Base-by-base conservation (phyloP, 805 yeast species). In the Candida morakotiae region DNA sequence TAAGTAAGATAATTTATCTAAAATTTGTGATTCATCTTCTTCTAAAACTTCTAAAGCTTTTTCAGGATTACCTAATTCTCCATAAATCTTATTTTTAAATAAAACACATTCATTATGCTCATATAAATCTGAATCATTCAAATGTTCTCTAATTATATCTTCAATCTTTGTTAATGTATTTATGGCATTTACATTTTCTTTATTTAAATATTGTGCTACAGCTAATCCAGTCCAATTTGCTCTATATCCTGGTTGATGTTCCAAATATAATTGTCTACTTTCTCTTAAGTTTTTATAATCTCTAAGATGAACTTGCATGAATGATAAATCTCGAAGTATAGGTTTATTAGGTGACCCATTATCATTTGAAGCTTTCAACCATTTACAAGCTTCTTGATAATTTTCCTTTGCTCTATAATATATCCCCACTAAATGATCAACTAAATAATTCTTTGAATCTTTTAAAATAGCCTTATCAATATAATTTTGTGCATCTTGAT, bases 221-320 rank as follows among this genome's bases (percentile, higher is more conserved):
- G 95, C 96, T 35, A 84, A 70, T 0, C 83, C 81, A 1, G 95
- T 84, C 96, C 96, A 89, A 54, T 87, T 85, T 43, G 91, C 88
- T 46, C 96, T 75, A 55, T 78, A 85, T 0, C 95, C 95, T 9
- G 93, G 79, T 48, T 75, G 81, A 18, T 75, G 72, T 49, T 83
- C 85, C 58, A 93, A 71, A 50, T 79, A 80, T 26, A 71, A 69
- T 42, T 76, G 78, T 49, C 97, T 75, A 2, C 91, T 74, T 9
- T 64, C 74, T 4, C 76, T 70, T 43, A 83, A 70, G 17, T 71
- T 71, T 48, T 75, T 75, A 55, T 67, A 87, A 52, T 87, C 89
- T 43, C 96, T 78, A 45, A 72, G 68, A 51, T 93, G 98, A 20
- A 84, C 66, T 53, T 89, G 91, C 61, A 87, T 71, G 31, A 81